Evolutionary conservation across 1,284 basidiomycete species (phyloP).

Genomic region (Sphaerobolus stellatus): DNA sequence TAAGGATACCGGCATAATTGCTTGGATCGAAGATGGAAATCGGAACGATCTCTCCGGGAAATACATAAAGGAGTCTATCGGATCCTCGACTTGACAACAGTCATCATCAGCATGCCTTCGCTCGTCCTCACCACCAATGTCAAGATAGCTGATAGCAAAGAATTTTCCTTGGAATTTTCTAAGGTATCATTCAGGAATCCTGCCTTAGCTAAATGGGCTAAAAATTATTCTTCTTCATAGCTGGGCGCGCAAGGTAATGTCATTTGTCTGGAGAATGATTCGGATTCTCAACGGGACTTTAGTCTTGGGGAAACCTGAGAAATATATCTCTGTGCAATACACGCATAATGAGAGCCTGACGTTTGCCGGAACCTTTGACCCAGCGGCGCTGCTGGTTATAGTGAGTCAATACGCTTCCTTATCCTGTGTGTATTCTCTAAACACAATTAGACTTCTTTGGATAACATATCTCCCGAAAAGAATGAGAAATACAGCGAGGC

Average conservation of each 20-base stretch:
- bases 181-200: conserved; percentile 39
- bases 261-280: background rate
- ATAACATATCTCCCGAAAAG: conserved; percentile 48
- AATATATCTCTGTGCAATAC: conserved; percentile 50
- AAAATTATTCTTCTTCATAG: background rate
- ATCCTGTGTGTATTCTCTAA: background rate
- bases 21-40: no score
- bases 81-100: no score
- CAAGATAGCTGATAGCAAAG: conserved; percentile 51
- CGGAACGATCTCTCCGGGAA: no score
- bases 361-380: conserved; percentile 61
- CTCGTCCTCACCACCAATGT: conserved; percentile 62
- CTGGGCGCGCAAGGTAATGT: background rate
- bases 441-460: conserved; percentile 48
- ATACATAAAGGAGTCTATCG: no score
- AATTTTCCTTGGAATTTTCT: conserved; percentile 59
- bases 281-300: background rate
- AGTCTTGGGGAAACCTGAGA: conserved; percentile 52
- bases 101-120: conserved; percentile 50
- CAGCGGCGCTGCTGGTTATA: conserved; percentile 55
- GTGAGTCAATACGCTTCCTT: conserved; percentile 38
- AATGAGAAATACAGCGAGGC: conserved; percentile 55
- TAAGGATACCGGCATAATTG: no score
- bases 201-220: conserved; percentile 32
- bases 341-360: conserved; percentile 56